phyloP scores from a whole-genome alignment of 257 asterid genomes.

The Eucommia ulmoides region DNA sequence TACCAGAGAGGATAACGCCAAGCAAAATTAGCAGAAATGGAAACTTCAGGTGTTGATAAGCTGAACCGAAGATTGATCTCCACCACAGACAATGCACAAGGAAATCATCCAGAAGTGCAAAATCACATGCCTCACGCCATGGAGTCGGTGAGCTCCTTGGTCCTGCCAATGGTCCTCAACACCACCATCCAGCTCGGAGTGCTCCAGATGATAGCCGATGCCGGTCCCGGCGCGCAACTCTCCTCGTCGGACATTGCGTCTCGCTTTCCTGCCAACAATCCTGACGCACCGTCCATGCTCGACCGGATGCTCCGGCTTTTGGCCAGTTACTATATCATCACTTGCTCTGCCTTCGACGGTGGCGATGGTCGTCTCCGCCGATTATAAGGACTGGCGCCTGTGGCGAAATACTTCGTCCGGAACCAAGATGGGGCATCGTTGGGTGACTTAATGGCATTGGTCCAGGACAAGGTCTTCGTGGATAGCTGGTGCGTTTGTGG shows the following conservation, averaged over 20 bases:
- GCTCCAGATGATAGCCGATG: neutral
- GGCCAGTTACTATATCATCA: constrained; percentile 19
- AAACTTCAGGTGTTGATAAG: neutral
- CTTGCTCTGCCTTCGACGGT: constrained; percentile 8
- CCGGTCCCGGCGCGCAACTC: neutral
- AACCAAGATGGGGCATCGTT: constrained; percentile 20
- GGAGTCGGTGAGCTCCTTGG: neutral
- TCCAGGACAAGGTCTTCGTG: constrained; percentile 14
- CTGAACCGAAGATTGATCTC: too few species aligned
- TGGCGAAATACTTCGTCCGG: constrained; percentile 17
- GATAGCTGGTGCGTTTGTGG: constrained; percentile 10
- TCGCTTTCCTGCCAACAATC: constrained; percentile 2
- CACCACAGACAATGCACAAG: neutral
- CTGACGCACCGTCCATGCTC: constrained; percentile 13
- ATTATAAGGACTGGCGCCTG: constrained; percentile 16
- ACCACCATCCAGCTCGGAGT: neutral
- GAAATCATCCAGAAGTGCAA: neutral
- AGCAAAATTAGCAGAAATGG: too few species aligned
- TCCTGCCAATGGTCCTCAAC: neutral
- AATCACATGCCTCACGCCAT: neutral
- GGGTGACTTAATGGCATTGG: constrained; percentile 11
- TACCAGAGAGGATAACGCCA: too few species aligned
- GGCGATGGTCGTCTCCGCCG: neutral
- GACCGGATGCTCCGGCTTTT: constrained; percentile 31
- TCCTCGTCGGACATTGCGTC: neutral